Conservation (phyloP, 2,329 filamentous ascomycete species). For the Cucurbitaria berberidis region DNA sequence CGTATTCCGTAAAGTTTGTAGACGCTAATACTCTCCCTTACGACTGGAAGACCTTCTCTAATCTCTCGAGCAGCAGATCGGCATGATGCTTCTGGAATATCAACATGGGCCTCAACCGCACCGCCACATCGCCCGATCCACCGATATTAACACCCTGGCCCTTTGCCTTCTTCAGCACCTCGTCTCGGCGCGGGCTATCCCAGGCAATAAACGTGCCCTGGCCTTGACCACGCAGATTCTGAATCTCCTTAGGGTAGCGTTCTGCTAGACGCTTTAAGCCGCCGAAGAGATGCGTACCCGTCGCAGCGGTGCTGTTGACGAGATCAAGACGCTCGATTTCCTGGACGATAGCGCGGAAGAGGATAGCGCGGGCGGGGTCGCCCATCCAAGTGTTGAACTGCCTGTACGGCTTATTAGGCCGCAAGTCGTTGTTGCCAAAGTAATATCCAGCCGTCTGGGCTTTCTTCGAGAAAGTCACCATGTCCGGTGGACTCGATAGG, state of each 20-base stretch:
- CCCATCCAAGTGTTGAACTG: constrained; percentile 99
- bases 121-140: constrained; percentile 75
- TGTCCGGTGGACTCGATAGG: constrained; percentile 79
- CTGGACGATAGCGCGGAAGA: constrained; percentile 85
- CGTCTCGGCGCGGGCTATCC: constrained; percentile 80
- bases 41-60: constrained; percentile 74
- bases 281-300: constrained; percentile 78
- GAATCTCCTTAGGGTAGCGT: constrained; percentile 77
- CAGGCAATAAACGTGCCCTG: constrained; percentile 94
- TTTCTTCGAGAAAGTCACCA: constrained; percentile 96
- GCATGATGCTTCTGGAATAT: constrained; percentile 92
- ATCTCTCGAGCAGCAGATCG: constrained; percentile 77
- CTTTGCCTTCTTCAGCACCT: constrained; percentile 81
- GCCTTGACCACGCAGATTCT: constrained; percentile 84
- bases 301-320: constrained; percentile 77
- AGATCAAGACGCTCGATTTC: constrained; percentile 79
- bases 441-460: constrained; percentile 94
- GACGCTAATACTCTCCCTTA: no score
- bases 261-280: constrained; percentile 71
- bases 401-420: constrained; percentile 91
- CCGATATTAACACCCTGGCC: constrained; percentile 84
- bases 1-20: no score
- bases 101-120: constrained; percentile 86
- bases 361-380: constrained; percentile 80
- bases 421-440: constrained; percentile 78